phyloP scores from a whole-genome alignment of 495 filamentous ascomycete genomes.

The Xylaria nigripes region DNA sequence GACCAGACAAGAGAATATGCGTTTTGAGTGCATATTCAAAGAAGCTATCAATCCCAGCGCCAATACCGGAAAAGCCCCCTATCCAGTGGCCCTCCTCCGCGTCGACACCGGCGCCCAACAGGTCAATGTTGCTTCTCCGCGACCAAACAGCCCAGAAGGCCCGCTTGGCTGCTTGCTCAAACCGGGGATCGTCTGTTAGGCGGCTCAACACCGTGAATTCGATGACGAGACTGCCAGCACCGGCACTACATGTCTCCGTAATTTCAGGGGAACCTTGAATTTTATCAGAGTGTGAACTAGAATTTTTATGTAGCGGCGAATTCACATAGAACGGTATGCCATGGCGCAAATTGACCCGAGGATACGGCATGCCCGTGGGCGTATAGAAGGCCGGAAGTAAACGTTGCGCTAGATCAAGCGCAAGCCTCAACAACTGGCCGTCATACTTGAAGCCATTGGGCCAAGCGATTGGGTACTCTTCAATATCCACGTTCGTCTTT shows the following conservation, averaged over 20 bases:
- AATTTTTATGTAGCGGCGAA: conserved; percentile 54
- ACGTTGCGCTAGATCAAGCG: conserved; percentile 72
- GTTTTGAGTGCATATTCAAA: conserved; percentile 97
- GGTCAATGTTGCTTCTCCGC: conserved; percentile 69
- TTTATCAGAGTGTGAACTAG: conserved; percentile 17
- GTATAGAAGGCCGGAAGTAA: conserved; percentile 85
- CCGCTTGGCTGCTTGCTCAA: conserved; percentile 79
- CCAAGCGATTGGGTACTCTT: conserved; percentile 58
- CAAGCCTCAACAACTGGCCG: conserved; percentile 79
- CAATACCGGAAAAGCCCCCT: conserved; percentile 78
- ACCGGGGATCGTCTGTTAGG: conserved; percentile 76
- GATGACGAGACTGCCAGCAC: conserved; percentile 85
- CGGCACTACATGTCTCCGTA: conserved; percentile 93
- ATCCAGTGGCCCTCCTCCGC: conserved; percentile 88
- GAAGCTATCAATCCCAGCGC: conserved; percentile 93
- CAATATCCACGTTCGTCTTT: conserved; percentile 24
- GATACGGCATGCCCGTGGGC: conserved; percentile 85
- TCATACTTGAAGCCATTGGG: conserved; percentile 73
- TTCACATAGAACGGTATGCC: conserved; percentile 87
- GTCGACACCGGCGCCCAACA: conserved; percentile 90
- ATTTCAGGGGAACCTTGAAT: conserved; percentile 53
- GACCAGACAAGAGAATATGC: conserved; percentile 75
- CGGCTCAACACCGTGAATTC: conserved; percentile 89
- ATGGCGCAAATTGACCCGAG: conserved; percentile 84
- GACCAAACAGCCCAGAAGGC: conserved; percentile 96